Percentiles rank a stretch among this genome's conserved stretches.
Evolutionary conservation across 1,139 yeast species (phyloP).

Genomic region (Saccharomycopsis crataegensis): DNA sequence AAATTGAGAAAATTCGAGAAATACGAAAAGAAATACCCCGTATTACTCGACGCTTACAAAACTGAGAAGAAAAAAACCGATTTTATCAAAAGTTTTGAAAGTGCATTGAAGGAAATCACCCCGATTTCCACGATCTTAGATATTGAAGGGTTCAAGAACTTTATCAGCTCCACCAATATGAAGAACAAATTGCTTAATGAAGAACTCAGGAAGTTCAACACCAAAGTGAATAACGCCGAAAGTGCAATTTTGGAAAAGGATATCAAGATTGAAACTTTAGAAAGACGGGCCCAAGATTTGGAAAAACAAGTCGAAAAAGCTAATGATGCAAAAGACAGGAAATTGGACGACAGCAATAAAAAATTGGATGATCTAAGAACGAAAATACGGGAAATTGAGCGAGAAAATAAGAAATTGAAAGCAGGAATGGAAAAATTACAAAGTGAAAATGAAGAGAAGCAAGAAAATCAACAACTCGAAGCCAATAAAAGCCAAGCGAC

Average conservation of each 20-base stretch:
- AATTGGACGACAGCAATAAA: slow-evolving; percentile 11
- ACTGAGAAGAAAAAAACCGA: slow-evolving; percentile 65
- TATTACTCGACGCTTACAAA: slow-evolving; percentile 75
- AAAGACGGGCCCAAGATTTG: slow-evolving; percentile 25
- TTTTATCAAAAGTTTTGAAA: slow-evolving; percentile 60
- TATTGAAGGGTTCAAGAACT: slow-evolving; percentile 54
- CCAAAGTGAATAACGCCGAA: slow-evolving; percentile 19
- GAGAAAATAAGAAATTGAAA: slow-evolving; percentile 15
- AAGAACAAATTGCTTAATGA: slow-evolving; percentile 46
- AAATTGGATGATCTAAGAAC: slow-evolving; percentile 10
- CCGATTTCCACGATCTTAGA: slow-evolving; percentile 75
- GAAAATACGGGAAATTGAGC: slow-evolving; percentile 12
- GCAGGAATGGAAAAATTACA: slow-evolving; percentile 20
- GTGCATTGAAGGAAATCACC: slow-evolving; percentile 66
- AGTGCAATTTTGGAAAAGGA: slow-evolving; percentile 11
- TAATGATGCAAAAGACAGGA: slow-evolving; percentile 11
- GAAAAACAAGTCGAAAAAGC: slow-evolving; percentile 31
- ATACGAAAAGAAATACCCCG: slow-evolving; percentile 85
- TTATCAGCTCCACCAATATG: slow-evolving; percentile 48
- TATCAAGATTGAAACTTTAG: slow-evolving; percentile 27
- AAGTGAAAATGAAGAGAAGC: slow-evolving; percentile 26
- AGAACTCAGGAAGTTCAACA: slow-evolving; percentile 35
- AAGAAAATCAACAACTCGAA: slow-evolving; percentile 23
- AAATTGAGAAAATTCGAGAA: slow-evolving; percentile 73
- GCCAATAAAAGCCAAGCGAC: slow-evolving; percentile 32